Base-by-base conservation (phyloP, 2,329 filamentous ascomycete species). In the Tolypocladium amazonense region DNA sequence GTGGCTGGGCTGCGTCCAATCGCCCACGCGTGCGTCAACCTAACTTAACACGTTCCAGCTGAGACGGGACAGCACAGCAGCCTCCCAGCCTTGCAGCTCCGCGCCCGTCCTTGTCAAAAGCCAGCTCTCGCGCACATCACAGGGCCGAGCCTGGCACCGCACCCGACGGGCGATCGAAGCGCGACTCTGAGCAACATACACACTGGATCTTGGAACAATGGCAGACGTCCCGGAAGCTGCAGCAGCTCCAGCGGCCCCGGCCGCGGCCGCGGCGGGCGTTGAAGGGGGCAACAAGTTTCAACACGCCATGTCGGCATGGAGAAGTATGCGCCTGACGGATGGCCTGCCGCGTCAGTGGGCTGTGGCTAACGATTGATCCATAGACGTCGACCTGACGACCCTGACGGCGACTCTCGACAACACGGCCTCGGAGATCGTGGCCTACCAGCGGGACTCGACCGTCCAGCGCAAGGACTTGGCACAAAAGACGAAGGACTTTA, bases 401-500 rank as follows among this genome's bases (percentile, higher is more conserved):
- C 84, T 97, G 65, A 85, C 96, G 62, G 88, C 91, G 38, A 89
- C 84, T 65, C 87, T 99, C 63, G 94, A 99, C 75, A 88, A 88
- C 61, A 93, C 92, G 4, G 94, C 94, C n/a, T 93, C 92, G 14
- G 94, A 97, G 68, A 91, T 99, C 63, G 91, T 97, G 58, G 80
- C 89, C 56, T 92, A 96, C 71, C 95, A 99, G 71, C 85, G 92
- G 67, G 94, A 97, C 73, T 90, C 93, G n/a, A 88, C 96, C 5
- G 88, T 97, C 0, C 93, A 99, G 72, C 84, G 94, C 58, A 99
- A 99, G 72, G 95, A 99, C 62, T 80, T 99, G 25, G 94, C 95
- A n/a, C 92, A 97, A 71, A 97, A 97, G 80, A 99, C 94, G 0
- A 99, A 99, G 70, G 93, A 97, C 68, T 99, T 97, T 67, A 83